phyloP scores from a whole-genome alignment of 306 rosid species.

The Herpetospermum pedunculosum region DNA sequence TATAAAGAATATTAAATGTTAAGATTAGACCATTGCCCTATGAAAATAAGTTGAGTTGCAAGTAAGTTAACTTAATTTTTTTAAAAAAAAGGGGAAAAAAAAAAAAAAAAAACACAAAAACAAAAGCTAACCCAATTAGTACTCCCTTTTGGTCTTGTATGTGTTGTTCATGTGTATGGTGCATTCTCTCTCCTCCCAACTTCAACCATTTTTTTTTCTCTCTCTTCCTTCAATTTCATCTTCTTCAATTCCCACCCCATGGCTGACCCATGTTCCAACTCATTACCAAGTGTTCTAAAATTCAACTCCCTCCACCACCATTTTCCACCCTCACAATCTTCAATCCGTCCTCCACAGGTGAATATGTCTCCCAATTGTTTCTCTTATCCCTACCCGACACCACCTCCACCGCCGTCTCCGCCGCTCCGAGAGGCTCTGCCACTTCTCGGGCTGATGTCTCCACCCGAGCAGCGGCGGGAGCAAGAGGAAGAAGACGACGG shows the following conservation, averaged over 20 bases:
- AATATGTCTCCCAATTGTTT: not conserved
- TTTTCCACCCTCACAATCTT: not conserved
- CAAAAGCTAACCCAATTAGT: constrained; percentile 8
- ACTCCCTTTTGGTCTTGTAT: constrained; percentile 1
- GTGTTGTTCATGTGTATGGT: not conserved
- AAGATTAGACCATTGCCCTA: constrained; percentile 10
- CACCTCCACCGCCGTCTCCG: not conserved
- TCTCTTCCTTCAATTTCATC: not conserved
- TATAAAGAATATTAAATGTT: not conserved
- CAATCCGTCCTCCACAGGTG: not conserved
- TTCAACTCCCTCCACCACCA: constrained; percentile 17
- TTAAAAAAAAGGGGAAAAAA: not conserved
- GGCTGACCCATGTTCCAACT: constrained; percentile 19
- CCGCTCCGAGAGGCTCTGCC: constrained; percentile 8
- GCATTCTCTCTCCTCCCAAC: not conserved
- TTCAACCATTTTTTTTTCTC: not conserved
- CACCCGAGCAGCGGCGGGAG: not conserved
- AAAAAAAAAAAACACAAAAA: not conserved
- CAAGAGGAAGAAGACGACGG: not conserved
- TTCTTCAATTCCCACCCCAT: not conserved
- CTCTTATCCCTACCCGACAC: not conserved
- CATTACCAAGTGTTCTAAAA: constrained; percentile 27
- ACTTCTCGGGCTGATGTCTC: not conserved
- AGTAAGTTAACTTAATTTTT: not conserved
- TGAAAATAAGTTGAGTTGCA: constrained; percentile 3